Evolutionary conservation across 257 asterid genomes (phyloP).

Genomic region (Scutellaria galericulata): DNA sequence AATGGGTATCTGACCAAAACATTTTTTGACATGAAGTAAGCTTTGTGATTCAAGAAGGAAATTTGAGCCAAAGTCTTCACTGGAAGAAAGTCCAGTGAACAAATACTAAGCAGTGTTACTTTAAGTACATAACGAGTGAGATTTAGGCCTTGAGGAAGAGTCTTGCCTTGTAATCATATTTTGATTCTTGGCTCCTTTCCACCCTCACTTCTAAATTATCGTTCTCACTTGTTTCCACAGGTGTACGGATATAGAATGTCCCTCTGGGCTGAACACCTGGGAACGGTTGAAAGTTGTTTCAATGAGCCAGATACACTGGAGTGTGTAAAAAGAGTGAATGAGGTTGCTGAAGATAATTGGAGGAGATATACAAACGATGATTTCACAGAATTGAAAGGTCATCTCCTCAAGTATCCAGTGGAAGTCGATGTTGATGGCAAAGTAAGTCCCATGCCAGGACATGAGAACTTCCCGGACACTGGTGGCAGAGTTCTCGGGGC

Average conservation of each 20-base stretch:
- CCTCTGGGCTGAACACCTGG: conserved; percentile 93
- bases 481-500: conserved; percentile 87
- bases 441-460: conserved; percentile 61
- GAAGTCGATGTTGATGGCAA: conserved; percentile 66
- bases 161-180: too few species aligned
- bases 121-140: neutral
- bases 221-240: conserved; percentile 39
- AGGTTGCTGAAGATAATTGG: conserved; percentile 74
- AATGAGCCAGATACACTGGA: conserved; percentile 60
- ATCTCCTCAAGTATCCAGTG: conserved; percentile 85
- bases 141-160: neutral
- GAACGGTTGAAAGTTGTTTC: conserved; percentile 53
- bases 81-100: neutral
- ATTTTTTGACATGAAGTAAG: conserved; percentile 11
- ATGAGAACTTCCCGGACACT: conserved; percentile 76
- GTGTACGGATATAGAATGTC: conserved; percentile 86
- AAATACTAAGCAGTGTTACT: neutral
- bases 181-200: neutral
- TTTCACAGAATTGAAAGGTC: conserved; percentile 65
- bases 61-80: conserved; percentile 1
- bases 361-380: conserved; percentile 50
- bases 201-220: neutral
- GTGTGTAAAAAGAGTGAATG: conserved; percentile 72
- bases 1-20: neutral
- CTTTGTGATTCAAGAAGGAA: neutral